A percentile compares a stretch with the other conserved stretches of the same genome.
Evolutionary conservation across 495 filamentous ascomycete genomes (phyloP).

Genomic region (Neurospora sp.): DNA sequence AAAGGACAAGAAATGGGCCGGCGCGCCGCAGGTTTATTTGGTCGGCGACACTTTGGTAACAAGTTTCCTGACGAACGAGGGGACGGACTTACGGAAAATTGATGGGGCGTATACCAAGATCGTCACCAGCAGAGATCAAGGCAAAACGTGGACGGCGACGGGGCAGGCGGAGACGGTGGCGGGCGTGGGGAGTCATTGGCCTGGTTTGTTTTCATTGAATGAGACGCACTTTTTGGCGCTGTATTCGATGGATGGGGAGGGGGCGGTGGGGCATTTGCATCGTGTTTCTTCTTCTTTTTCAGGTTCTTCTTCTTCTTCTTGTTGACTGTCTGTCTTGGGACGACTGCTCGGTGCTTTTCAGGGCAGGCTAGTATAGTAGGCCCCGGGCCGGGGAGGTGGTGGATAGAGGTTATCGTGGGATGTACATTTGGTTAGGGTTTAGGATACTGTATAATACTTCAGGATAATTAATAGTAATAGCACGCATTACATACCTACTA

Average conservation of each 20-base stretch:
- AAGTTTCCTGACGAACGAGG: conserved; percentile 56
- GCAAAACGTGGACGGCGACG: not conserved
- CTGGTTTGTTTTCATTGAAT: conserved; percentile 32
- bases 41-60: conserved; percentile 47
- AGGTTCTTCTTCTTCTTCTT: no score
- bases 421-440: not conserved
- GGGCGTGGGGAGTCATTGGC: conserved; percentile 28
- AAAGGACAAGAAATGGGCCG: conserved; percentile 34
- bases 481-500: no score
- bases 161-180: conserved; percentile 20
- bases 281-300: not conserved
- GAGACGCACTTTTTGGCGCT: conserved; percentile 24
- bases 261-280: conserved; percentile 11
- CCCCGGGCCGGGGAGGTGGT: not conserved
- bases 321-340: not conserved
- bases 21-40: conserved; percentile 48
- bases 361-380: not conserved
- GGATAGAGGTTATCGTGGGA: not conserved
- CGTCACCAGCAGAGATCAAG: not conserved
- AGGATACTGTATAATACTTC: no score
- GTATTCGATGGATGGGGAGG: conserved; percentile 25
- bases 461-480: not conserved
- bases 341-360: not conserved
- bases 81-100: conserved; percentile 13
- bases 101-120: conserved; percentile 18